phyloP scores from a whole-genome alignment of 352 stramenopile species.

The Ophiocytium majus region DNA sequence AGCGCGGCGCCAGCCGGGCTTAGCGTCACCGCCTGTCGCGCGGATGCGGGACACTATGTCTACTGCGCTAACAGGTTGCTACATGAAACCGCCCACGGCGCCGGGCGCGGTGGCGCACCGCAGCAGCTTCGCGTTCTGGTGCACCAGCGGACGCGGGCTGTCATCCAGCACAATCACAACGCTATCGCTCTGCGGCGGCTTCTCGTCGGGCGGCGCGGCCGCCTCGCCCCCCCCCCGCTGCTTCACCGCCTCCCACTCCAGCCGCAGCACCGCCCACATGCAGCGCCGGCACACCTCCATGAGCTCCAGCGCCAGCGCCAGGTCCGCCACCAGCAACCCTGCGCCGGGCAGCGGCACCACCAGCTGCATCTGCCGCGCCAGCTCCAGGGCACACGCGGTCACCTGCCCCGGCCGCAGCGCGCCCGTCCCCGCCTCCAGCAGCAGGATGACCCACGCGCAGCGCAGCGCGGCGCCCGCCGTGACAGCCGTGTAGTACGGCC shows the following conservation, averaged over 20 bases:
- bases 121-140: too few relatives aligned
- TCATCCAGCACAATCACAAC: too few relatives aligned
- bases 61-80: too few relatives aligned
- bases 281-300: conserved; percentile 45
- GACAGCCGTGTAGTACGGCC: conserved; percentile 46
- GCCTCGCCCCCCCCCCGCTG: too few relatives aligned
- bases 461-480: conserved; percentile 38
- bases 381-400: not conserved
- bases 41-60: too few relatives aligned
- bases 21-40: too few relatives aligned
- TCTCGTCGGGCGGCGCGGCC: too few relatives aligned
- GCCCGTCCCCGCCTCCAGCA: conserved; percentile 12
- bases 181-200: too few relatives aligned
- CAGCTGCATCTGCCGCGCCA: not conserved
- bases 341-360: not conserved
- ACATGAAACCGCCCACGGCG: too few relatives aligned
- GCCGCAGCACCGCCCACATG: conserved; percentile 56
- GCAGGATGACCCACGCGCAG: conserved; percentile 42
- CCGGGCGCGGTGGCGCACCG: too few relatives aligned
- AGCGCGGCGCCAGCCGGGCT: too few relatives aligned
- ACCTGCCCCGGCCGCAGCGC: not conserved
- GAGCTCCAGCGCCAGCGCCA: conserved; percentile 37
- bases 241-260: conserved; percentile 58
- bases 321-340: conserved; percentile 15
- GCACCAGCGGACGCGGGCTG: too few relatives aligned